Evolutionary conservation across 495 filamentous ascomycete genomes (phyloP), one percentile per base, ranked within the genome.

Genomic region (Xylaria intraflava): DNA sequence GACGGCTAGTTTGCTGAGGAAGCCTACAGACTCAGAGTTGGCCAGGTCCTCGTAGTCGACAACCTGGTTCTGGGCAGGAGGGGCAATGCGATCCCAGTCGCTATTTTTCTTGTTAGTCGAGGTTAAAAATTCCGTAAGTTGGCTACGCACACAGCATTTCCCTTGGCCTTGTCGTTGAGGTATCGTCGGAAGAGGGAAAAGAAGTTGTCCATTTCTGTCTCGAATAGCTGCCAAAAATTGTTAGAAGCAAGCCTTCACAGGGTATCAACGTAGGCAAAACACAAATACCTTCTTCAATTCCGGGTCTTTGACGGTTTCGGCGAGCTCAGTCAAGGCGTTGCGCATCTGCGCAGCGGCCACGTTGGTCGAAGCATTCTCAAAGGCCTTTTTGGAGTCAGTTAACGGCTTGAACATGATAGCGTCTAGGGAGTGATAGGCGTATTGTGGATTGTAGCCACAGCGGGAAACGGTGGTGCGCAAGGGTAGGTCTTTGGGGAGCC

Each of bases 171-270:
- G 78, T 99, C 93, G 64, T 95, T 96, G 44, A 99, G 80, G 70
- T 95, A 99, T 68, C 93, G 81, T 56, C 94, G 86, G 85, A 99
- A 99, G 59, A 99, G 86, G 47, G 89, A 85, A 67, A 81, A 99
- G 81, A 99, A 99, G 84, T 99, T 99, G 82, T 99, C 93, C 89
- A 95, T 97, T 76, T 99, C 93, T 12, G 90, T 92, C 76, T 97
- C 93, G 72, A 96, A 99, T 40, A 86, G 72, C 86, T 75, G 56
- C 61, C 30, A 61, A 23, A 26, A 47, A 39, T 10, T 17, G 49
- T 53, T 46, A 58, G 31, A 62, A 43, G 6, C 11, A 12, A 5
- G 0, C 9, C 1, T 16, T 29, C n/a, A n/a, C n/a, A n/a, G n/a
- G n/a, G 33, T 62, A 5, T 12, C 14, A 16, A 17, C 35, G 17